phyloP scores from a whole-genome alignment of 257 asterid species.

The Fraxinus americana region DNA sequence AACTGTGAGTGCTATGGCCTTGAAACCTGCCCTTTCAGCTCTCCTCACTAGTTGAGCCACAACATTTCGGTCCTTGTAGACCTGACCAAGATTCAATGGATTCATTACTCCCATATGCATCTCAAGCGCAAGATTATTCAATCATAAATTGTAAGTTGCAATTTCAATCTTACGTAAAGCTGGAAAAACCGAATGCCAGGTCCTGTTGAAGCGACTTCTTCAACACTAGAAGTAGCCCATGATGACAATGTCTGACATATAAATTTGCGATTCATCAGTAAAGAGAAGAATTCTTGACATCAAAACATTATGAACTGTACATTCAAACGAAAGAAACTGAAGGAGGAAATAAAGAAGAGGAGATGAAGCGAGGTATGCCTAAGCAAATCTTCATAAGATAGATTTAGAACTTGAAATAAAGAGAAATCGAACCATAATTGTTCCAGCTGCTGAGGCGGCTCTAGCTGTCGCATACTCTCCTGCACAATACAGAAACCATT shows the following conservation, averaged over 20 bases:
- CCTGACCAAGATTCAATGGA: slow-evolving; percentile 40
- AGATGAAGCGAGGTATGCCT: too few relatives aligned
- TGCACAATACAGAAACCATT: slow-evolving; percentile 37
- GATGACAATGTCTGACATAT: slow-evolving; percentile 70
- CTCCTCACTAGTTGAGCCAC: slow-evolving; percentile 91
- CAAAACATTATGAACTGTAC: too few relatives aligned
- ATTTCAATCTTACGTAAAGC: slow-evolving; percentile 42
- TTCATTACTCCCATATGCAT: neutral
- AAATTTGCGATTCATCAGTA: slow-evolving; percentile 22
- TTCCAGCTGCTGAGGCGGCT: slow-evolving; percentile 96
- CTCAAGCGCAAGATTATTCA: neutral
- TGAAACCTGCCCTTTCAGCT: slow-evolving; percentile 91
- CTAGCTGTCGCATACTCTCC: slow-evolving; percentile 98
- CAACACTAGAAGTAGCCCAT: slow-evolving; percentile 71
- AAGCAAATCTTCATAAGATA: too few relatives aligned
- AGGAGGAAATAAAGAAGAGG: too few relatives aligned
- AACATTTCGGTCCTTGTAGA: slow-evolving; percentile 85
- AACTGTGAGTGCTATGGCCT: slow-evolving; percentile 94
- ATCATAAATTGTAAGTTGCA: neutral
- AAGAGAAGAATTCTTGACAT: slow-evolving; percentile 1
- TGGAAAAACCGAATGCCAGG: slow-evolving; percentile 60
- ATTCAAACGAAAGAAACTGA: too few relatives aligned
- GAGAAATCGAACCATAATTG: slow-evolving; percentile 74
- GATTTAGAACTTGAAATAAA: neutral
- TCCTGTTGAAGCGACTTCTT: slow-evolving; percentile 85